Evolutionary conservation across 257 asterid genomes (phyloP).

Genomic region (Solanum clarkiae): DNA sequence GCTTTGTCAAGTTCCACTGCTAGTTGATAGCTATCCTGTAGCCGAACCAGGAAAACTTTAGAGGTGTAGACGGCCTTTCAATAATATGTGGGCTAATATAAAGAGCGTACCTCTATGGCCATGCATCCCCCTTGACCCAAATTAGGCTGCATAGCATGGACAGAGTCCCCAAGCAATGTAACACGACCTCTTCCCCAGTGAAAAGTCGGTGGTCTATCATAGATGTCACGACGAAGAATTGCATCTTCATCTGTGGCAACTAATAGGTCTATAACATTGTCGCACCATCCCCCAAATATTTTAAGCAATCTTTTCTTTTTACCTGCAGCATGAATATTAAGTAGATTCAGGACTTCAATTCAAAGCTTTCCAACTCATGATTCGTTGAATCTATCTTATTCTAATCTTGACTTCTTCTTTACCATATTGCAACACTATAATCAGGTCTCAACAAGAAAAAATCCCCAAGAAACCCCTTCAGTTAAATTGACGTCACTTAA

Average conservation of each 20-base stretch:
- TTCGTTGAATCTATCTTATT: neutral
- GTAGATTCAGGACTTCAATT: neutral
- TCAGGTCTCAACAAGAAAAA: neutral
- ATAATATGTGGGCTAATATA: neutral
- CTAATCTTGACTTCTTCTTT: neutral
- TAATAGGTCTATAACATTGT: constrained; percentile 71
- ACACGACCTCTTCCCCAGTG: constrained; percentile 95
- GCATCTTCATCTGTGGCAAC: constrained; percentile 79
- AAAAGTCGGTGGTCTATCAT: constrained; percentile 60
- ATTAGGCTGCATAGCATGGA: constrained; percentile 99
- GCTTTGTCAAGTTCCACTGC: constrained; percentile 80
- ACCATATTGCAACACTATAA: neutral
- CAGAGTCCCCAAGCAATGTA: constrained; percentile 91
- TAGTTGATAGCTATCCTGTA: constrained; percentile 84
- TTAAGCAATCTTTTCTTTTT: constrained; percentile 68
- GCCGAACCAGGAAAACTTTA: neutral
- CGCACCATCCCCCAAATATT: constrained; percentile 90
- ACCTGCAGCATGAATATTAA: constrained; percentile 33
- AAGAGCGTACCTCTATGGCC: constrained; percentile 85
- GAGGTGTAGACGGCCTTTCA: neutral
- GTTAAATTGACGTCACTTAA: neutral
- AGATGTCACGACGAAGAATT: constrained; percentile 89
- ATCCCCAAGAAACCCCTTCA: neutral
- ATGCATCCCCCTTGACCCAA: constrained; percentile 99
- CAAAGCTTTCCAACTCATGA: neutral